A percentile compares a stretch with the other conserved stretches of the same genome.
These are phyloP conservation scores for Citrus australasica DNA, from an alignment of 345 rosid species.

Conservation along the genomic window DNA sequence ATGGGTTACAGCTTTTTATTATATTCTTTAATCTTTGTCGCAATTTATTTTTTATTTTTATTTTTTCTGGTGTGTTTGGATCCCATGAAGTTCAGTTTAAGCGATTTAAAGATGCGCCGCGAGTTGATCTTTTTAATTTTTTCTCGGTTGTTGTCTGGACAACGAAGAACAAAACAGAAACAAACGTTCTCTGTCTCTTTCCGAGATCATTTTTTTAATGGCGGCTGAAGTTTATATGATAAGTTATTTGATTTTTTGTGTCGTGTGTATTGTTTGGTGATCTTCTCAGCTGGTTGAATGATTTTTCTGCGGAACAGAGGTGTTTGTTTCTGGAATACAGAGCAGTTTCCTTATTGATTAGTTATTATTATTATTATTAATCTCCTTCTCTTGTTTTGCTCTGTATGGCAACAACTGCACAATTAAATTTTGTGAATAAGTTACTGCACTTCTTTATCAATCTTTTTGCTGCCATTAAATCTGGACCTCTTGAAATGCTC, in stretches of 20 bases:
- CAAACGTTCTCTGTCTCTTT: neutral
- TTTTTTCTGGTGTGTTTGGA: neutral
- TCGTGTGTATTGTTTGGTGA: neutral
- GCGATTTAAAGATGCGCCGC: no score
- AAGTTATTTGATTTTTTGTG: neutral
- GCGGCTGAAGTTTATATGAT: neutral
- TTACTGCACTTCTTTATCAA: no score
- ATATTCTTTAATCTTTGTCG: no score
- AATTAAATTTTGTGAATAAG: neutral
- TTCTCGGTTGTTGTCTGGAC: neutral
- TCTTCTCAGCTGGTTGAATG: neutral
- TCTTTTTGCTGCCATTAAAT: neutral
- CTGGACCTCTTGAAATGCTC: neutral
- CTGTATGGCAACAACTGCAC: neutral
- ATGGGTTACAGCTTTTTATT: neutral
- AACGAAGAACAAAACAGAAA: neutral
- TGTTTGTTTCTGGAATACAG: neutral
- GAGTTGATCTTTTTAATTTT: neutral
- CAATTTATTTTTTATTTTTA: neutral
- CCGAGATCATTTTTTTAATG: neutral
- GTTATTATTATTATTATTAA: no score
- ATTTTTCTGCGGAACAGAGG: neutral
- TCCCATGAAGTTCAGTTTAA: no score
- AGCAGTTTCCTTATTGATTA: neutral
- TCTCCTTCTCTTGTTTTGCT: neutral